Conservation (phyloP, 805 yeast genomes). For the Kuraishia molischiana region DNA sequence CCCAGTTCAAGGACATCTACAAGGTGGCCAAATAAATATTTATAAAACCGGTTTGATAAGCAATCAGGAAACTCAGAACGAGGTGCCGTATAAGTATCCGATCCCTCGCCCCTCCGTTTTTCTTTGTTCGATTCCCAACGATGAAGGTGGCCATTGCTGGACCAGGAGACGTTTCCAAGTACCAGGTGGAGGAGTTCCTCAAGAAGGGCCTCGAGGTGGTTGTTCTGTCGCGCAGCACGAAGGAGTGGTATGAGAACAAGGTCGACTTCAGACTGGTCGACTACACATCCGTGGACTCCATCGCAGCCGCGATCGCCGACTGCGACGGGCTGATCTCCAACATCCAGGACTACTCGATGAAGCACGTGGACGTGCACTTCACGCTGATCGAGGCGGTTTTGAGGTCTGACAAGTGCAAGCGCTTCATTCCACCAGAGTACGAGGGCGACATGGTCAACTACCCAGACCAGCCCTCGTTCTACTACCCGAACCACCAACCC, state of each 20-base stretch:
- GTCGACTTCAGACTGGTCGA: neutral
- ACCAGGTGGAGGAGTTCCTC: neutral
- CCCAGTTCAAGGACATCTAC: neutral
- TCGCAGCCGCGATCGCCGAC: neutral
- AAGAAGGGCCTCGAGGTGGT: neutral
- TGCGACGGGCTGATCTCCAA: neutral
- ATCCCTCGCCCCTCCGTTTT: no score
- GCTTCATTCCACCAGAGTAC: neutral
- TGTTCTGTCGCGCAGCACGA: neutral
- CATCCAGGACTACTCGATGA: neutral
- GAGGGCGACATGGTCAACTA: neutral
- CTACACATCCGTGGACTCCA: neutral
- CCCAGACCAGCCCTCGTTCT: neutral
- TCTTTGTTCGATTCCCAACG: no score
- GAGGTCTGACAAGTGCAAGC: neutral
- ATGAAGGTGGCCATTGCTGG: constrained; percentile 2
- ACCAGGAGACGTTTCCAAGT: constrained; percentile 1
- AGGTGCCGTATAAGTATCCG: no score
- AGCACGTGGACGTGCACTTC: neutral
- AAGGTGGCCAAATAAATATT: no score
- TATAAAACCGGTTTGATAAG: no score
- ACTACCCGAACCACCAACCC: neutral
- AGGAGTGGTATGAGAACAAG: neutral
- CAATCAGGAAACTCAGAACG: no score
- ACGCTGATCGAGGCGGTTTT: neutral